These are phyloP conservation scores for Pythium diclinum DNA, from an alignment of 352 stramenopile species.

Conservation along the genomic window DNA sequence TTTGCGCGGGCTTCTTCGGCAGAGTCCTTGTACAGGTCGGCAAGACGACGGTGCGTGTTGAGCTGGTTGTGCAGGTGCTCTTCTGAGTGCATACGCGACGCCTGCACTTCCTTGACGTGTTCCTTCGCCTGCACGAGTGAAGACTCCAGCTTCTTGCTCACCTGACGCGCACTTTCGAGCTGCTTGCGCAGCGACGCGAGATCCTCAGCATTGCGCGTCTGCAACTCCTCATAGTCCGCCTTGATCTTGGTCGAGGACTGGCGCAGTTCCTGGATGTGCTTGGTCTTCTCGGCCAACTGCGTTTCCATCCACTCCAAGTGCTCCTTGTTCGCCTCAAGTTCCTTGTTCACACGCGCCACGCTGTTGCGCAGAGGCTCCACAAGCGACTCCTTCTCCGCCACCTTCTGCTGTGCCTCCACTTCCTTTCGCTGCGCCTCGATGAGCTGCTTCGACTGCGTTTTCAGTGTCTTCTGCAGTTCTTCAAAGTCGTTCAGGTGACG, in stretches of 20 bases:
- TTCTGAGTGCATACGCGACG: slow-evolving; percentile 54
- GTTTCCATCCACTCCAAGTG: slow-evolving; percentile 69
- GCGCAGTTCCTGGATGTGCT: slow-evolving; percentile 56
- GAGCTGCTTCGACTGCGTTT: slow-evolving; percentile 54
- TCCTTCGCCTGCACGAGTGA: slow-evolving; percentile 63
- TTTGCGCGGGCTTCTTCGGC: slow-evolving; percentile 47
- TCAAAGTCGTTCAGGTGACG: slow-evolving; percentile 62
- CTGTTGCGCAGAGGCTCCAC: slow-evolving; percentile 53
- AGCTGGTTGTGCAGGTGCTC: slow-evolving; percentile 68
- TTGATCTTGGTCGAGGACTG: slow-evolving; percentile 48
- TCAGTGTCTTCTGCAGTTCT: slow-evolving; percentile 49
- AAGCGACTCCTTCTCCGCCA: slow-evolving; percentile 55
- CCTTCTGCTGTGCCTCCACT: slow-evolving; percentile 59
- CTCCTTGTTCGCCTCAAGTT: slow-evolving; percentile 46
- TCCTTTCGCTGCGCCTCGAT: slow-evolving; percentile 56
- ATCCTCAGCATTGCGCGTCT: slow-evolving; percentile 31
- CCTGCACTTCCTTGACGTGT: slow-evolving; percentile 64
- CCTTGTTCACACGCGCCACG: slow-evolving; percentile 46
- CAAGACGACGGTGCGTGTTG: slow-evolving; percentile 59
- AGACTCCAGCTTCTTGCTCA: slow-evolving; percentile 64
- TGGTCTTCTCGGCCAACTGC: slow-evolving; percentile 66
- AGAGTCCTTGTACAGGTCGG: slow-evolving; percentile 73
- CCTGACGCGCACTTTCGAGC: slow-evolving; percentile 55
- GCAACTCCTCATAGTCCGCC: slow-evolving; percentile 56
- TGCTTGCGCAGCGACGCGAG: slow-evolving; percentile 27